Conservation (phyloP, 2,329 filamentous ascomycete genomes). For the Fusarium newnesense region DNA sequence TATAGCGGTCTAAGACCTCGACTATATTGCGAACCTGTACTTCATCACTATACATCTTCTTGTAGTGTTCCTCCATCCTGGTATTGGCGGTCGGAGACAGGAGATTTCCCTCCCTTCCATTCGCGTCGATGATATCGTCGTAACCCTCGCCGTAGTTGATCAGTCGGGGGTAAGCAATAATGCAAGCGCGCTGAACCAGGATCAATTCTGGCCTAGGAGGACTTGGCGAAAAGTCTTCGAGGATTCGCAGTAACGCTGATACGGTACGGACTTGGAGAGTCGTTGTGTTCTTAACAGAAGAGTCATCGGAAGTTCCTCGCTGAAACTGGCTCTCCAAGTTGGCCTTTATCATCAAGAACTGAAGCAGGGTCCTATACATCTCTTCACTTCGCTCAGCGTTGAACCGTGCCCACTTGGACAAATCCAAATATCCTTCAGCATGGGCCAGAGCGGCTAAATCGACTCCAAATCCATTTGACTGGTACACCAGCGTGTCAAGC, state of each 20-base stretch:
- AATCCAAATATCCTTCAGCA: constrained; percentile 80
- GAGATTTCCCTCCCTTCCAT: constrained; percentile 82
- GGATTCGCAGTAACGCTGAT: constrained; percentile 79
- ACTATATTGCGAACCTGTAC: constrained; percentile 88
- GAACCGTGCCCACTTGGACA: constrained; percentile 82
- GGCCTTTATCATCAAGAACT: constrained; percentile 87
- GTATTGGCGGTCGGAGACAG: constrained; percentile 82
- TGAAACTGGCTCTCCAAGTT: constrained; percentile 82
- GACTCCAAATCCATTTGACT: constrained; percentile 85
- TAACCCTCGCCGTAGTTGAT: constrained; percentile 97
- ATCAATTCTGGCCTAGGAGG: constrained; percentile 75
- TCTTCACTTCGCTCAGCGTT: constrained; percentile 73
- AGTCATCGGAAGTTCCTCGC: constrained; percentile 69
- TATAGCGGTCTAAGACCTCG: constrained; percentile 84
- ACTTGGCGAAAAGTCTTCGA: constrained; percentile 75
- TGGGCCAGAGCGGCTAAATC: constrained; percentile 89
- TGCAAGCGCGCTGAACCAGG: constrained; percentile 84
- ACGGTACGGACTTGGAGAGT: constrained; percentile 88
- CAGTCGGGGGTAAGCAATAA: constrained; percentile 90
- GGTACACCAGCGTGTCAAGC: constrained; percentile 82
- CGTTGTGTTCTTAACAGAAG: constrained; percentile 69
- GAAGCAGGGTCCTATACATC: constrained; percentile 76
- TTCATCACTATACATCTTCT: constrained; percentile 96
- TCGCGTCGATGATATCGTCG: constrained; percentile 89
- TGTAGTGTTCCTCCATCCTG: constrained; percentile 98